Conservation (phyloP, 2,329 filamentous ascomycete species). For the Verticillium albo-atrum region DNA sequence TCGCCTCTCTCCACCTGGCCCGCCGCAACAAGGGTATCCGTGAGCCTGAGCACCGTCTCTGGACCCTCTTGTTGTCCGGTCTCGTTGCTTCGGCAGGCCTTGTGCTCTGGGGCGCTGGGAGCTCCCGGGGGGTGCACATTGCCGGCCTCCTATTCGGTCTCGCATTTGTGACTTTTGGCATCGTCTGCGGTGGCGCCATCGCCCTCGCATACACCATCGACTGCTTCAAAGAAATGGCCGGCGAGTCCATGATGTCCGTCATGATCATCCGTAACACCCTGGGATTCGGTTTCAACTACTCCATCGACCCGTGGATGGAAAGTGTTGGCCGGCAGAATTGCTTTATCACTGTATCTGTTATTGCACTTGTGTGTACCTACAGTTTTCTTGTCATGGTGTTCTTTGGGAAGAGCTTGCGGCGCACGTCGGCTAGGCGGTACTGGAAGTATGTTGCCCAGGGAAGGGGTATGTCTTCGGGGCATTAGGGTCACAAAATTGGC, state of each 20-base stretch:
- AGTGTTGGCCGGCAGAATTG: no score
- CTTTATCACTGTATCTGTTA: no score
- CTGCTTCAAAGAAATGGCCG: constrained; percentile 32
- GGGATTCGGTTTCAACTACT: constrained; percentile 27
- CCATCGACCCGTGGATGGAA: no score
- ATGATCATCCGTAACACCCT: constrained; percentile 35
- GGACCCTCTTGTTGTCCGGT: constrained; percentile 26
- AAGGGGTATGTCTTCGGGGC: no score
- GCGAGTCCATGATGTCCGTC: constrained; percentile 32
- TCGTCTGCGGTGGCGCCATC: constrained; percentile 28
- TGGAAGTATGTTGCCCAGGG: no score
- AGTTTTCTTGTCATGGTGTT: no score
- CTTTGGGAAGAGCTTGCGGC: no score
- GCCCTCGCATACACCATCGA: constrained; percentile 36
- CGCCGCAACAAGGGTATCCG: constrained; percentile 35
- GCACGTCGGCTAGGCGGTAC: no score
- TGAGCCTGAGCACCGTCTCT: constrained; percentile 36
- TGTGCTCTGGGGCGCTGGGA: constrained; percentile 23
- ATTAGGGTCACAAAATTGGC: no score
- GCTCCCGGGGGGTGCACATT: constrained; percentile 33
- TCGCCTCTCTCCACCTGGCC: constrained; percentile 30
- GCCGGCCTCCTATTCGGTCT: constrained; percentile 35
- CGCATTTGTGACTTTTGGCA: constrained; percentile 30
- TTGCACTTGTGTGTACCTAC: no score
- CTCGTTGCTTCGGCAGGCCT: constrained; percentile 2